Conservation (phyloP, 805 yeast species). For the Candida pseudoglaebosa region DNA sequence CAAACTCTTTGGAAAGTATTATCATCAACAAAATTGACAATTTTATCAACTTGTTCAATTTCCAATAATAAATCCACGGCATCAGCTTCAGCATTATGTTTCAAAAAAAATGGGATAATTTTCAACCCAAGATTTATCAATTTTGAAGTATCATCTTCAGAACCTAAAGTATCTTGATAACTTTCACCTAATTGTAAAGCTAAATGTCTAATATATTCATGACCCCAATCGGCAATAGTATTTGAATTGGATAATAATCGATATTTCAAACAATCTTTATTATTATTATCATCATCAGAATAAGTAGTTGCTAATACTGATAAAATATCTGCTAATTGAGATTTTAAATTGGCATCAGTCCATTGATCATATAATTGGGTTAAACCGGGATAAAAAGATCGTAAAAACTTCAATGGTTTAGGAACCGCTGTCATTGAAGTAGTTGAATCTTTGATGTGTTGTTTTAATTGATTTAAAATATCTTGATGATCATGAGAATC, state of each 20-base stretch:
- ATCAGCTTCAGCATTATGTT: constrained; percentile 97
- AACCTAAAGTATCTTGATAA: constrained; percentile 49
- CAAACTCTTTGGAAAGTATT: constrained; percentile 86
- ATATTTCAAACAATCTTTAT: constrained; percentile 71
- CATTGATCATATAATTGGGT: constrained; percentile 64
- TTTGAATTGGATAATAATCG: constrained; percentile 55
- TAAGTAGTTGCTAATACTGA: constrained; percentile 95
- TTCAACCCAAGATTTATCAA: constrained; percentile 65
- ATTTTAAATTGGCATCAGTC: constrained; percentile 44
- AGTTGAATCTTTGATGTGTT: constrained; percentile 83
- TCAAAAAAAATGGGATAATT: constrained; percentile 83
- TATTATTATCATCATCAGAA: constrained; percentile 72
- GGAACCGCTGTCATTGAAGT: constrained; percentile 99
- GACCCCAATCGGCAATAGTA: constrained; percentile 89
- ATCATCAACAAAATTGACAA: constrained; percentile 81
- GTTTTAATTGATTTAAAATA: constrained; percentile 68
- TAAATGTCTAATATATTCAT: constrained; percentile 93
- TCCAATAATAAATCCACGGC: constrained; percentile 93
- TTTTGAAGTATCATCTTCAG: constrained; percentile 33
- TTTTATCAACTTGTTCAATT: constrained; percentile 78
- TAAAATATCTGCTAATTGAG: constrained; percentile 76
- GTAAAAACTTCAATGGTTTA: constrained; percentile 90
- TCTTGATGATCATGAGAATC: constrained; percentile 55
- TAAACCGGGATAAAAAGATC: constrained; percentile 79
- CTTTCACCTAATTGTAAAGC: constrained; percentile 94